Evolutionary conservation across 2,329 filamentous ascomycete species (phyloP), one percentile per base, ranked within the genome.

Genomic region (Cytospora leucostoma): DNA sequence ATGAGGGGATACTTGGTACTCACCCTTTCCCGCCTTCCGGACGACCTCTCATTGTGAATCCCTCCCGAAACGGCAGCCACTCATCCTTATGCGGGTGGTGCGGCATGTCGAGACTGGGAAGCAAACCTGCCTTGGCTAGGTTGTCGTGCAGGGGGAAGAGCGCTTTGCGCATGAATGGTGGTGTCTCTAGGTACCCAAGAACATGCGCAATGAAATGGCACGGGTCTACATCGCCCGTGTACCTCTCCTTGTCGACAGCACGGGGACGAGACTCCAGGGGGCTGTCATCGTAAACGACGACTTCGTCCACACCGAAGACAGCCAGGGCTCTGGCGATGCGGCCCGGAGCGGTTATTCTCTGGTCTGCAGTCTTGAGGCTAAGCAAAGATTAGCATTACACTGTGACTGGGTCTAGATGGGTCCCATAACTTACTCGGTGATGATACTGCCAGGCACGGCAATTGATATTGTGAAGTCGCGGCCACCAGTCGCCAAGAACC

Each of bases 291-390:
- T 90, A 96, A 61, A 96, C 79, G 57, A 96, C 82, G 35, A 96
- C 82, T 76, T 96, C 92, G 73, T 96, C 92, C 68, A 96, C 84
- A 71, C 86, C 89, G 77, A 95, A 96, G 67, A 96, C 88, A 66
- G 91, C 89, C 58, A 92, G 83, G 38, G 91, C 91, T 59, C 92
- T 90, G 7, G 92, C 92, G 59, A 96, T 88, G 67, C 89, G 88
- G 8, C 89, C 90, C 1, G 88, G 89, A 55, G 90, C 81, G 55
- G 84, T 82, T 40, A 89, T 92, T 72, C 92, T 89, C 72, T 91
- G 88, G 65, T 96, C 91, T 67, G 88, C 86, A 11, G 88, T 90
- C 63, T 85, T 80, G 44, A 88, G 87, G 72, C 90, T 93, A 68
- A 27, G 56, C 56, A 68, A 68, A 47, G 55, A 19, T 56, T 49